A percentile compares a stretch with the other conserved stretches of the same genome.
Evolutionary conservation across 129 eudicot species (phyloP).

Genomic region (Flaveria robusta): DNA sequence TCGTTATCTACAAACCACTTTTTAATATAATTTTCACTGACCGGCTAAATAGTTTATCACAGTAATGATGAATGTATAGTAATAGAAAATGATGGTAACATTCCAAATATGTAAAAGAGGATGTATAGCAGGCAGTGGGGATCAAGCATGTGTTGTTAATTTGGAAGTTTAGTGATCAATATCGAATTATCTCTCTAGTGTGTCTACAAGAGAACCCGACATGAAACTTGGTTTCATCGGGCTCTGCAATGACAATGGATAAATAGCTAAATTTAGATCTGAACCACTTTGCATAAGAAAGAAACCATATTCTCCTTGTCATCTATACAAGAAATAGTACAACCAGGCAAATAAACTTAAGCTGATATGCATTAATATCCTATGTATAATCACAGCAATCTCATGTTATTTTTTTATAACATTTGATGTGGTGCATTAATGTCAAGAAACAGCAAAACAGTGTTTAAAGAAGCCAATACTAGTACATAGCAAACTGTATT

Average conservation of each 20-base stretch:
- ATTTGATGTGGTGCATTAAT: background rate
- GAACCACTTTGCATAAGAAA: background rate
- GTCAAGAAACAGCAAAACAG: slow-evolving; percentile 2
- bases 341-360: background rate
- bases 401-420: background rate
- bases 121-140: background rate
- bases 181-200: background rate
- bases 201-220: background rate
- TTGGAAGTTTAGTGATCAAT: background rate
- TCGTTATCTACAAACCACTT: background rate
- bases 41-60: background rate
- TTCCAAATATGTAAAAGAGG: background rate
- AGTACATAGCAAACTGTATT: slow-evolving; percentile 3
- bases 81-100: background rate
- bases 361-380: background rate
- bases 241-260: background rate
- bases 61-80: background rate
- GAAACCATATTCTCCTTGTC: background rate
- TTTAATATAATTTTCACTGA: background rate
- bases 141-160: background rate
- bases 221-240: slow-evolving; percentile 1
- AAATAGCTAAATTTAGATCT: background rate
- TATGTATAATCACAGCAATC: background rate
- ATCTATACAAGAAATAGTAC: background rate
- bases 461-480: background rate